Evolutionary conservation across 352 stramenopile genomes (phyloP), one percentile per base, ranked within the genome.

Genomic region (Pythium aquatile): DNA sequence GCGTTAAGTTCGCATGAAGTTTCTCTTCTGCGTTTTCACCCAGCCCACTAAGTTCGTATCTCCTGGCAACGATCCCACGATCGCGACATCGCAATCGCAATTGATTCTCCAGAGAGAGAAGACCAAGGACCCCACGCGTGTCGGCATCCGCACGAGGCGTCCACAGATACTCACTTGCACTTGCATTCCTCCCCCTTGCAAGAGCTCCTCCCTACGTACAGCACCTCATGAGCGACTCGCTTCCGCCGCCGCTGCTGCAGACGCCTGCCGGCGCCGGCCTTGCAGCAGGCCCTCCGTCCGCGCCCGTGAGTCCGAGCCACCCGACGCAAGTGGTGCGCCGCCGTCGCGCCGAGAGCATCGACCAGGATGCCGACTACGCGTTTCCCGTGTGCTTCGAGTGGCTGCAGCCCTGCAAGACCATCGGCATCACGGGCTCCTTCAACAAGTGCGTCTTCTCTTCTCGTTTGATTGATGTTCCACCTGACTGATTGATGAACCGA

Each of bases 351-450:
- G 65, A 71, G 44, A 71, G 54, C 30, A 72, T 80, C 37, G 70
- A 85, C n/a, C 51, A 62, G 37, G 77, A 85, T 51, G 74, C 67
- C 44, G 78, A 72, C 16, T 57, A 82, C 52, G 44, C 81, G 56
- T 90, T 77, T 72, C 83, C 83, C 28, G 83, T 74, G 49, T 61
- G 81, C 39, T 75, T 91, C 39, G 79, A 88, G 61, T 91, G 81
- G 81, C 65, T 70, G 37, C 79, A 83, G 47, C 68, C 68, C 2
- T 86, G 77, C 52, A 60, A 73, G 48, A 77, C 78, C 9, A 77
- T 94, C 29, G 78, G 75, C 32, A 83, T 94, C 71, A 90, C 85
- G 0, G 85, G 85, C 47, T 87, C 78, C 32, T 94, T 94, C 63
- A 94, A 92, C 73, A 91, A 88, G 85, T 94, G 61, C 53, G 77